Percentiles rank a stretch among this genome's conserved stretches.
Evolutionary conservation across 306 rosid genomes (phyloP).

Genomic region (Crotalaria pallida): DNA sequence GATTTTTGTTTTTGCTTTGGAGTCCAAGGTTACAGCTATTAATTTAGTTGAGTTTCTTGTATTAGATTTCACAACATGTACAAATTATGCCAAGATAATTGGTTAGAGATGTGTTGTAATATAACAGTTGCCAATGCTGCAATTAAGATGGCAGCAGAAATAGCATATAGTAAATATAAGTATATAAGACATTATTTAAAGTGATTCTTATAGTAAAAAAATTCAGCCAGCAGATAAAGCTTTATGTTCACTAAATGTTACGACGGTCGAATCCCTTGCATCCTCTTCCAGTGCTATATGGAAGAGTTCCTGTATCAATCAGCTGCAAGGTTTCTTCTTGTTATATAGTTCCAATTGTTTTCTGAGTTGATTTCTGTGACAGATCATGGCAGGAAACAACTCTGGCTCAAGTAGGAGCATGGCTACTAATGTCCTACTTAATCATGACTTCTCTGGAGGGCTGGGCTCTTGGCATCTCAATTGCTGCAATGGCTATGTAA

Average conservation of each 20-base stretch:
- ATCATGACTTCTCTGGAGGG: slow-evolving; percentile 79
- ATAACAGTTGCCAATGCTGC: neutral
- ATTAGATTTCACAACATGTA: neutral
- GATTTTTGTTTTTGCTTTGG: neutral
- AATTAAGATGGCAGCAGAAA: slow-evolving; percentile 12
- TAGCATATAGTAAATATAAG: neutral
- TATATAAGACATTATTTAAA: neutral
- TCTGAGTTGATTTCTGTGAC: slow-evolving; percentile 26
- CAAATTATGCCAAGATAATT: neutral
- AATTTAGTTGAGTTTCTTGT: neutral
- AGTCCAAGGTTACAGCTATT: neutral
- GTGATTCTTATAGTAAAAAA: neutral
- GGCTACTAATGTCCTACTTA: slow-evolving; percentile 53
- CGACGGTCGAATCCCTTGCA: neutral
- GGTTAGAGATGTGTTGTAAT: neutral
- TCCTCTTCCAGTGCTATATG: neutral
- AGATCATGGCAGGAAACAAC: slow-evolving; percentile 37
- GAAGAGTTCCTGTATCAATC: slow-evolving; percentile 9
- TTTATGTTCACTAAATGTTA: neutral
- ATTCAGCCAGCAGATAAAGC: neutral
- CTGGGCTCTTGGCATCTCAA: slow-evolving; percentile 74
- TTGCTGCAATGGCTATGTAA: slow-evolving; percentile 58
- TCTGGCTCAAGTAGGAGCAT: slow-evolving; percentile 26
- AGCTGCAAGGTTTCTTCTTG: neutral
- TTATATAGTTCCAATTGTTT: neutral